Base-by-base conservation (phyloP, 2,329 filamentous ascomycete genomes). In the Botryotinia globosa region DNA sequence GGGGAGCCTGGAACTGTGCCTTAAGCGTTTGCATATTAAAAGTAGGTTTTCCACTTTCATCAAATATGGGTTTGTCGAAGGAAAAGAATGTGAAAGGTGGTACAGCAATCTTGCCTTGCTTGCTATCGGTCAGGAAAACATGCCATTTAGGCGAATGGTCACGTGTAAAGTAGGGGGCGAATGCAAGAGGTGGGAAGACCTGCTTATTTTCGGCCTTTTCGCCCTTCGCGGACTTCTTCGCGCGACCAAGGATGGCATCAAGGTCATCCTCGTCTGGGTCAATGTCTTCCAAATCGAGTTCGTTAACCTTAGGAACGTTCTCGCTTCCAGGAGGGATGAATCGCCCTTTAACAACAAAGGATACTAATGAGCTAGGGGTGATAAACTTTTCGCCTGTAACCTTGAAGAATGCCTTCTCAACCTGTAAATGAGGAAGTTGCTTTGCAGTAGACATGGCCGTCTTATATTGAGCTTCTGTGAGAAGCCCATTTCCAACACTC, bases 351-450 rank as follows among this genome's bases (percentile, higher is more conserved):
- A 99, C 90, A 69, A 99, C 94, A 44, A 99, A 91, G 75, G 94
- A 95, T 34, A 98, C 95, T 54, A 99, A 88, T 72, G 94, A 97
- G 73, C 92, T 93, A 10, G 96, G 94, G 45, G 95, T 97, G 80
- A 99, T 93, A 81, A 91, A 92, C 77, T 92, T 93, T 84, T 99
- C 97, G 80, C 96, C 96, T 69, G 94, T 91, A 63, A 99, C 97
- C 86, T 99, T 99, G 89, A 99, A 99, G 84, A 97, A 99, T 12
- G 94, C 93, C 84, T 94, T 97, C 80, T 94, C 93, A 18, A 99
- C 90, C 73, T 92, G 88, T 72, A 99, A 86, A 75, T 90, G 88
- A 1, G 96, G 96, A 42, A 99, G 87, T 83, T 98, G 93, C 78
- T 90, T 89, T 42, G 94, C 94, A 44, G 98, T 91, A 64, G 84